Base-by-base conservation (phyloP, 192 early-diverging fungal species). In the Martensiomyces pterosporus region DNA sequence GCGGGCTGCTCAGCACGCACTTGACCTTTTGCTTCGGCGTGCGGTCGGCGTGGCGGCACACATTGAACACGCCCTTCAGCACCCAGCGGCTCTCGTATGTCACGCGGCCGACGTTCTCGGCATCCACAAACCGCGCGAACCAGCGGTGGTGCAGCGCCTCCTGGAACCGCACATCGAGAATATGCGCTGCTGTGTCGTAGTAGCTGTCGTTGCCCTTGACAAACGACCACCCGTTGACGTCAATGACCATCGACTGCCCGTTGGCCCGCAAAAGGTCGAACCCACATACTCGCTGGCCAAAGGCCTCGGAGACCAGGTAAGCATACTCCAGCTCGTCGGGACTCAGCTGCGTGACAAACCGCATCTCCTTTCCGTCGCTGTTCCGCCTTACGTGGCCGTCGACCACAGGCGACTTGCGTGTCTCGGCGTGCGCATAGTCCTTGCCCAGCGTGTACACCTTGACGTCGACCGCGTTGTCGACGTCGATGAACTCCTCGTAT, bases 141-240 rank as follows among this genome's bases (percentile, higher is more conserved):
- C 79, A 78, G 26, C 79, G 75, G 21, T 72, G 76, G 7, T 60
- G 76, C 22, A 84, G 76, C 24, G 84, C 86, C 26, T 83, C 73
- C 32, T 88, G 65, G 60, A 94, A 95, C n/a, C 86, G 67, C 3
- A 80, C 76, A 34, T 86, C 79, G 16, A 98, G 72, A 23, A 88
- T 85, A 4, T 47, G 52, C 15, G 91, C 83, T 36, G 89, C 91
- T 25, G 85, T 82, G 56, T 89, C 89, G 60, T 96, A 96, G 61
- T 98, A 98, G 23, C 89, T 79, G 29, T 86, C 82, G 57, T 88
- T 93, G 40, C 93, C 93, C 65, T 98, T 98, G 47, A 98, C 95
- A 76, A 98, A 98, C 36, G 88, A 91, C 95, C 95, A 98, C 13
- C 95, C 95, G 48, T 98, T 98, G 49, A 98, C 93, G 65, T 98